Percentiles rank a stretch among this genome's conserved stretches.
phyloP scores from a whole-genome alignment of 1,284 basidiomycete genomes.

The Mycena sp. region DNA sequence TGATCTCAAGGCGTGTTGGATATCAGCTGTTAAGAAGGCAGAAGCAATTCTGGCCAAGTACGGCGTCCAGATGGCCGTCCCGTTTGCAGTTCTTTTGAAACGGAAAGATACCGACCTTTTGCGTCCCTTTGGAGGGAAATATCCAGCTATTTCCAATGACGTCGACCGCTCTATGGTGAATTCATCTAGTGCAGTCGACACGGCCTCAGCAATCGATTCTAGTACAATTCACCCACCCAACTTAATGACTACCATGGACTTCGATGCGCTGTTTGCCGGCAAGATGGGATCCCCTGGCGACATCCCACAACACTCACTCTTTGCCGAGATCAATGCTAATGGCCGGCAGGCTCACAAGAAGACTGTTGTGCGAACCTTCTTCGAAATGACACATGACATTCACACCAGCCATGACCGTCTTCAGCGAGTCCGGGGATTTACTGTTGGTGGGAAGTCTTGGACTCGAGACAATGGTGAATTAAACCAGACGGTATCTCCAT shows the following conservation, averaged over 20 bases:
- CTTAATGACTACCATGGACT: not conserved
- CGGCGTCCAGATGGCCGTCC: not conserved
- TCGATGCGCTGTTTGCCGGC: slow-evolving; percentile 1
- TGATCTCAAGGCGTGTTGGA: not conserved
- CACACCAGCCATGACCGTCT: not conserved
- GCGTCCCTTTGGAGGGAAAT: slow-evolving; percentile 7
- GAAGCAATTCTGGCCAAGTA: not conserved
- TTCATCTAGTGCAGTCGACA: too few species aligned
- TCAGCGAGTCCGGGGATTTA: slow-evolving; percentile 1
- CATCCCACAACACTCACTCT: not conserved
- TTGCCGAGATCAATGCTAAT: not conserved
- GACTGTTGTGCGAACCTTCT: not conserved
- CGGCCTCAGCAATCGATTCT: too few species aligned
- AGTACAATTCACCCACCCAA: not conserved
- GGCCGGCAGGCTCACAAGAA: not conserved
- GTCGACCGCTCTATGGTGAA: slow-evolving; percentile 4
- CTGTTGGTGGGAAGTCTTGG: not conserved
- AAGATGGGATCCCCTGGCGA: not conserved
- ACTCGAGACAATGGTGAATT: not conserved
- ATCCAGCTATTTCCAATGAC: slow-evolving; percentile 11
- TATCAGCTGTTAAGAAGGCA: not conserved
- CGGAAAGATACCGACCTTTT: not conserved
- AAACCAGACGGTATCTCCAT: not conserved
- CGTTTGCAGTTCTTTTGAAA: not conserved
- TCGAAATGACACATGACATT: not conserved